Evolutionary conservation across 2,329 filamentous ascomycete genomes (phyloP), one percentile per base, ranked within the genome.

Genomic region (Talaromyces marneffei): DNA sequence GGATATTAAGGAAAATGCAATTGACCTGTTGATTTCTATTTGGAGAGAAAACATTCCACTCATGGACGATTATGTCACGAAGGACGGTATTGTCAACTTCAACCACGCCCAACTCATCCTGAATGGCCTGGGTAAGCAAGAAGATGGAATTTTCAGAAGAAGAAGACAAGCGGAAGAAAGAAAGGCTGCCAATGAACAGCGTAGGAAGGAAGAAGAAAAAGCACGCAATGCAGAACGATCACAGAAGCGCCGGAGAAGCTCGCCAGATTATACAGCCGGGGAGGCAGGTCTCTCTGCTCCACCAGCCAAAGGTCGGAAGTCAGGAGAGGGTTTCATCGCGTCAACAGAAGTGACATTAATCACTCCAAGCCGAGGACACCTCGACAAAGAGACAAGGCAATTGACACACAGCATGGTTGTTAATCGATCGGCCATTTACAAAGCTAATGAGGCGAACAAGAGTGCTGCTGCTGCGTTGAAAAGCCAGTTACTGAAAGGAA

Each of bases 1-100:
- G 62, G 94, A 97, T 74, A 97, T 99, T 73, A 87, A 94, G 63
- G 94, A 99, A 71, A 92, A 97, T 72, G 93, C 93, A 54, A 99
- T 99, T 71, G 93, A 99, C 72, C 95, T 92, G 0, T 81, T 99
- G 60, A 96, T 92, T 66, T 88, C 91, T n/a, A 94, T 99, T 60
- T 99, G 95, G 94, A 88, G 91, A 71, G 92, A 97, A 67, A 96
- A 95, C 65, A 80, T 97, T 20, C 89, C 92, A 3, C 75, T 84
- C 40, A 97, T 99, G 92, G 92, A 92, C 50, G 94, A 94, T 12
- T 99, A 97, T 74, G 83, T 99, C 57, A 99, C 94, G 46, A 93
- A 96, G 72, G 93, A 99, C 76, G 94, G 94, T 1, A 87, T 90
- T 68, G 92, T 97, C 63, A 89, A 97, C 72, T 83, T 99, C 61